These are phyloP conservation scores for Salix exigua DNA, from an alignment of 345 rosid species.

Conservation along the genomic window DNA sequence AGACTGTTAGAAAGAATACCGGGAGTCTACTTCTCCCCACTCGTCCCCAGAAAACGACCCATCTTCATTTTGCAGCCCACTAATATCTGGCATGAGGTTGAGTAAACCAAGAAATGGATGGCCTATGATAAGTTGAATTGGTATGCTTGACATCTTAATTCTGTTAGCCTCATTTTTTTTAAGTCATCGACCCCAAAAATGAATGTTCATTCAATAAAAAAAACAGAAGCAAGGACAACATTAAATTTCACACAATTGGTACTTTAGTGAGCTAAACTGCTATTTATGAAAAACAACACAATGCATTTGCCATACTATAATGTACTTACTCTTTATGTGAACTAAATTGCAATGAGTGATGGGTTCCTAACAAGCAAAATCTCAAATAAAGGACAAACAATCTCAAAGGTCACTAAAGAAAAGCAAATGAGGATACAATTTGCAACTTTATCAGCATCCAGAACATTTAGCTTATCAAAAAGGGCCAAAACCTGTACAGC, in stretches of 20 bases:
- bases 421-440: constrained; percentile 65
- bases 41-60: constrained; percentile 94
- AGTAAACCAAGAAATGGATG: constrained; percentile 19
- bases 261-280: background rate
- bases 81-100: constrained; percentile 52
- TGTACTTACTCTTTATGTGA: background rate
- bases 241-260: background rate
- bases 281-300: background rate
- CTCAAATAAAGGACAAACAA: background rate
- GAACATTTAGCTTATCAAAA: constrained; percentile 60
- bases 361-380: background rate
- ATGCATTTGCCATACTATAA: background rate
- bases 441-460: constrained; percentile 62
- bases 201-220: too few relatives aligned
- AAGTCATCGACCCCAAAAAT: background rate
- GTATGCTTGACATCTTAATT: background rate
- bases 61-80: constrained; percentile 78
- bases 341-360: background rate
- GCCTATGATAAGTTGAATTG: background rate
- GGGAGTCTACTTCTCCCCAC: constrained; percentile 94
- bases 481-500: constrained; percentile 83
- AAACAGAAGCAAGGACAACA: background rate
- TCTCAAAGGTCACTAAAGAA: background rate
- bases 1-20: constrained; percentile 35
- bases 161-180: background rate